Evolutionary conservation across 2,329 filamentous ascomycete genomes (phyloP).

Genomic region (Graphiopsis chlorocephala): DNA sequence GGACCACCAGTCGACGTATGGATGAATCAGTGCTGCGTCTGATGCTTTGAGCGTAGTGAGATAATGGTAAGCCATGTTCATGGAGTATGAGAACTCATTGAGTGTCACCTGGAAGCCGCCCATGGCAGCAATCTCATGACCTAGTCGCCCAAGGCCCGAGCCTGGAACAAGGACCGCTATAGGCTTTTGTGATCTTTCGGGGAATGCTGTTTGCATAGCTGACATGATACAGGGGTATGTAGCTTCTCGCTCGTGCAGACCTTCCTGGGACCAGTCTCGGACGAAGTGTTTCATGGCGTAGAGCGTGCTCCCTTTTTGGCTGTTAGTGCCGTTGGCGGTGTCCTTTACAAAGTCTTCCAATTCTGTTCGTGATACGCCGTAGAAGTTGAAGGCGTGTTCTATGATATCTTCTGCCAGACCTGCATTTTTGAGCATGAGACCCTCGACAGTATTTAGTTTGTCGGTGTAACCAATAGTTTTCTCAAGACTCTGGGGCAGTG

Average conservation of each 20-base stretch:
- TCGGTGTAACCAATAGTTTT: slow-evolving; percentile 18
- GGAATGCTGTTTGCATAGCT: slow-evolving; percentile 36
- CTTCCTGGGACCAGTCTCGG: slow-evolving; percentile 83
- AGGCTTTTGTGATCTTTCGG: not conserved
- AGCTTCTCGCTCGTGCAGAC: slow-evolving; percentile 70
- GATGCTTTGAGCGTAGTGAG: slow-evolving; percentile 64
- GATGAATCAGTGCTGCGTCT: slow-evolving; percentile 68
- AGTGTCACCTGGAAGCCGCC: slow-evolving; percentile 72
- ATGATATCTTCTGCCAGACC: slow-evolving; percentile 74
- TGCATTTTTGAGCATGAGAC: slow-evolving; percentile 80
- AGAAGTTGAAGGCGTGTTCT: slow-evolving; percentile 46
- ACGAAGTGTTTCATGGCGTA: slow-evolving; percentile 90
- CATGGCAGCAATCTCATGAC: slow-evolving; percentile 71
- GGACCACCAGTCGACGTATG: slow-evolving; percentile 69
- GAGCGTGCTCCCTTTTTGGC: slow-evolving; percentile 71
- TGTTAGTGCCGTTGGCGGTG: slow-evolving; percentile 54
- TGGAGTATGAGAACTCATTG: slow-evolving; percentile 89
- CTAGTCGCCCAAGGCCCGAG: slow-evolving; percentile 77
- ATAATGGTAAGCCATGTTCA: slow-evolving; percentile 74
- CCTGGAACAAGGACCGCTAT: slow-evolving; percentile 74
- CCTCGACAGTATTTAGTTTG: slow-evolving; percentile 29
- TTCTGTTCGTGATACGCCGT: slow-evolving; percentile 19
- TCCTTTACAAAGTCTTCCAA: slow-evolving; percentile 19
- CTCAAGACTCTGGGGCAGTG: slow-evolving; percentile 17
- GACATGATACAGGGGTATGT: slow-evolving; percentile 61